A percentile compares a stretch with the other conserved stretches of the same genome.
Conservation (phyloP, 306 rosid species). For the Erythrophleum fordii region DNA sequence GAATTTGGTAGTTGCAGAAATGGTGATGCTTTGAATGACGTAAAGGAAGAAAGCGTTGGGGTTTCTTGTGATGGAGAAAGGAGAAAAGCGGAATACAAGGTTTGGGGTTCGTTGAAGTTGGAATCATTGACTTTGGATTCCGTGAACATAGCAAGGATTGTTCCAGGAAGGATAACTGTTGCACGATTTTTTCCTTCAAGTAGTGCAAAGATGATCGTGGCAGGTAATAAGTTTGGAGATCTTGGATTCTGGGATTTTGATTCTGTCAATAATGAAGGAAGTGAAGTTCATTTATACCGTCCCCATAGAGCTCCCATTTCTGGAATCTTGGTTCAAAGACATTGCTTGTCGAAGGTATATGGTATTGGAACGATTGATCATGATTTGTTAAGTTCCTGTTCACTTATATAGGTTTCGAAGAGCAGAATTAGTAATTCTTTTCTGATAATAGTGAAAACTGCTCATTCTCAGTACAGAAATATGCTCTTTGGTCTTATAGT, state of each 20-base stretch:
- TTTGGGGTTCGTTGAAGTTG: constrained; percentile 41
- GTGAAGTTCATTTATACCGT: constrained; percentile 55
- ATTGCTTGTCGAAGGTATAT: constrained; percentile 73
- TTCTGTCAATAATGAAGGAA: constrained; percentile 38
- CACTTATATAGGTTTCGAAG: background rate
- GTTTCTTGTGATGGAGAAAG: constrained; percentile 3
- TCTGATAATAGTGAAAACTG: background rate
- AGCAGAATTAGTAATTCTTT: background rate
- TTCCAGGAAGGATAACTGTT: constrained; percentile 63
- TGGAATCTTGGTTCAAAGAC: constrained; percentile 67
- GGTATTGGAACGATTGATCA: background rate
- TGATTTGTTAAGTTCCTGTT: background rate
- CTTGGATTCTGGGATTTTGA: constrained; percentile 79
- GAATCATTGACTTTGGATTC: constrained; percentile 61
- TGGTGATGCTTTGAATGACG: background rate
- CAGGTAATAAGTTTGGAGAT: constrained; percentile 73
- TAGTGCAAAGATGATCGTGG: constrained; percentile 60
- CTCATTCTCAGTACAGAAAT: background rate
- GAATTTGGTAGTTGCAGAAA: background rate
- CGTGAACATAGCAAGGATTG: constrained; percentile 65
- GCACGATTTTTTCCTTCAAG: constrained; percentile 65
- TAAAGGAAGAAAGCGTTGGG: constrained; percentile 1
- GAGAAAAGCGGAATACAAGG: background rate
- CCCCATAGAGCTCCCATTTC: constrained; percentile 76
- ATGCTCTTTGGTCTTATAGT: background rate